Conservation (phyloP, 305 asterid species). For the Andrographis paniculata region DNA sequence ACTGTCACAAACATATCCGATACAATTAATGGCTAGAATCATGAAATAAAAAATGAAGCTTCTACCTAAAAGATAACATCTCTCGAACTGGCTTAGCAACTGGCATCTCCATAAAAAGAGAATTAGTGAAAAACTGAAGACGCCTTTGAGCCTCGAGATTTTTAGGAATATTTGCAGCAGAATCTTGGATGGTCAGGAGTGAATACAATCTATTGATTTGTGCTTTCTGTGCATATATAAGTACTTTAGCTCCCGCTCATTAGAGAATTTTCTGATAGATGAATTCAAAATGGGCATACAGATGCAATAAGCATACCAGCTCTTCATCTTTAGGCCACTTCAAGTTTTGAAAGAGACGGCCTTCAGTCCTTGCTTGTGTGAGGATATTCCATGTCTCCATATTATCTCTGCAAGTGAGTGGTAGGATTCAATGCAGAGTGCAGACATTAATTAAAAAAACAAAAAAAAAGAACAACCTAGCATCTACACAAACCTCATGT, state of each 20-base stretch:
- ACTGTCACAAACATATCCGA: conserved; percentile 13
- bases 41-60: conserved; percentile 8
- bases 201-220: conserved; percentile 78
- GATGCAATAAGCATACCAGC: conserved; percentile 41
- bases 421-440: conserved; percentile 14
- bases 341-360: conserved; percentile 82
- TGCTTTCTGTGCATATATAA: conserved; percentile 46
- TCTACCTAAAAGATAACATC: conserved; percentile 87
- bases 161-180: conserved; percentile 78
- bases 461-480: conserved; percentile 10
- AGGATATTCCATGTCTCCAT: conserved; percentile 70
- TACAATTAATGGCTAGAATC: conserved; percentile 8
- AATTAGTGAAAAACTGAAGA: conserved; percentile 81
- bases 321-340: conserved; percentile 89
- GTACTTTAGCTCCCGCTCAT: conserved; percentile 21
- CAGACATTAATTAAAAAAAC: no score
- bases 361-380: conserved; percentile 76
- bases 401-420: conserved; percentile 43
- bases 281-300: conserved; percentile 12
- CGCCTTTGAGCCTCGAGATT: conserved; percentile 96
- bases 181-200: conserved; percentile 78
- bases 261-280: conserved; percentile 5
- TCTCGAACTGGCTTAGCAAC: conserved; percentile 73
- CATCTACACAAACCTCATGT: conserved; percentile 61
- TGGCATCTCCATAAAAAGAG: conserved; percentile 98